phyloP scores from a whole-genome alignment of 345 rosid genomes.

The Trapa bicornis region DNA sequence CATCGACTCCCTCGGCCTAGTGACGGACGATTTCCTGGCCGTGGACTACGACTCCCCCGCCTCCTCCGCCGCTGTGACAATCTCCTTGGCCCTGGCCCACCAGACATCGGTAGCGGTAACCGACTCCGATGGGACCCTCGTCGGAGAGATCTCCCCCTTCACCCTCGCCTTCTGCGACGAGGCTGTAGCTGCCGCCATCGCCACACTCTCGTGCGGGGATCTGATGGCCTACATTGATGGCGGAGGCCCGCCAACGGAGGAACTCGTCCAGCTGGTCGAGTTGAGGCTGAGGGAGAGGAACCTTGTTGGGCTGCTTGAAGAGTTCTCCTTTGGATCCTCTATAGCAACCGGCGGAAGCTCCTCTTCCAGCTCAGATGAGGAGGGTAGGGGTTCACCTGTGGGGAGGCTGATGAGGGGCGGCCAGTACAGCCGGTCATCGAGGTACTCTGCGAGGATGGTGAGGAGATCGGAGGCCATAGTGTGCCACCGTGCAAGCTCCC shows the following conservation, averaged over 20 bases:
- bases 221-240: conserved; percentile 81
- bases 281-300: conserved; percentile 36
- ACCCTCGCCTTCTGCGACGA: conserved; percentile 54
- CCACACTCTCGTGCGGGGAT: conserved; percentile 64
- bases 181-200: conserved; percentile 53
- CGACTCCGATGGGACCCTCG: conserved; percentile 37
- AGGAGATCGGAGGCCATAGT: conserved; percentile 71
- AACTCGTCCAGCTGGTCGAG: conserved; percentile 41
- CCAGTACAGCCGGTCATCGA: conserved; percentile 43
- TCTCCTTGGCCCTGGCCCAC: conserved; percentile 30
- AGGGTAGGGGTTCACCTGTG: conserved; percentile 16
- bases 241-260: conserved; percentile 62
- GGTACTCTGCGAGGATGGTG: conserved; percentile 60
- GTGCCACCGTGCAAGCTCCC: conserved; percentile 59
- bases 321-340: conserved; percentile 18
- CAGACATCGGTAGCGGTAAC: conserved; percentile 73
- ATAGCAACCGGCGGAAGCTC: conserved; percentile 6
- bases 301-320: conserved; percentile 37
- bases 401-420: conserved; percentile 16
- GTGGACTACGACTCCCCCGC: conserved; percentile 62
- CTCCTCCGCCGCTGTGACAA: conserved; percentile 32
- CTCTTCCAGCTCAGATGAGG: conserved; percentile 56
- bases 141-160: conserved; percentile 74
- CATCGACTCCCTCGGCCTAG: conserved; percentile 47
- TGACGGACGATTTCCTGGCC: conserved; percentile 34